Evolutionary conservation across 2,329 filamentous ascomycete genomes (phyloP), one percentile per base, ranked within the genome.

Genomic region (Arthroderma sp.): DNA sequence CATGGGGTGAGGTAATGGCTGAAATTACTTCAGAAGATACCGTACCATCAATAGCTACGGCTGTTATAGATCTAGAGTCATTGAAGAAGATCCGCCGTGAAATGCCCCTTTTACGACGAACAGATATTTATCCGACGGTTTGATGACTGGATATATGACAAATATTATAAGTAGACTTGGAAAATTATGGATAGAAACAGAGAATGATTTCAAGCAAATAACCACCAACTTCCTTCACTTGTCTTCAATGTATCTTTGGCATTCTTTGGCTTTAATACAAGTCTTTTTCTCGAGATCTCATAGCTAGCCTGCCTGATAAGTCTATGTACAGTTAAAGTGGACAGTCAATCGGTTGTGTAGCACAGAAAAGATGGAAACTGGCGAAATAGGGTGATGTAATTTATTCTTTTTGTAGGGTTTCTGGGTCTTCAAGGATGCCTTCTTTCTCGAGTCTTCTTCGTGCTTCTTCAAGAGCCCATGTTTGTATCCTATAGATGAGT

Each of bases 401-500:
- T 58, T 56, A 58, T 69, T 77, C 75, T 64, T 79, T 73, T 55
- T 75, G 67, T 54, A 70, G 66, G 53, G 59, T 61, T 43, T 75
- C 68, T 36, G 84, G 82, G 59, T 95, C 89, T 60, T 85, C 78
- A 60, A 96, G 70, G 61, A 96, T 88, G 48, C 91, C 91, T 73
- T 98, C 91, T 49, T 80, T 83, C 72, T 98, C 91, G 75, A 98
- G 80, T 71, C 91, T 78, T 71, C 91, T 78, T 61, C 91, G 78
- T 43, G 91, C 91, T 72, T 98, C 91, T 70, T 98, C 91, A 37
- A 98, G 79, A 51, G 91, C 91, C 91, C 91, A 98, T 45, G 89
- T 96, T 73, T 96, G 91, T 78, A 98, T 95, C 66, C 91, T 98
- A 57, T 49, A 47, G 22, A n/a, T 9, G 4, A 33, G 15, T 22